These are phyloP conservation scores for Rhizoclosmatium globosum DNA, from an alignment of 192 early-diverging fungal genomes.

Conservation along the genomic window DNA sequence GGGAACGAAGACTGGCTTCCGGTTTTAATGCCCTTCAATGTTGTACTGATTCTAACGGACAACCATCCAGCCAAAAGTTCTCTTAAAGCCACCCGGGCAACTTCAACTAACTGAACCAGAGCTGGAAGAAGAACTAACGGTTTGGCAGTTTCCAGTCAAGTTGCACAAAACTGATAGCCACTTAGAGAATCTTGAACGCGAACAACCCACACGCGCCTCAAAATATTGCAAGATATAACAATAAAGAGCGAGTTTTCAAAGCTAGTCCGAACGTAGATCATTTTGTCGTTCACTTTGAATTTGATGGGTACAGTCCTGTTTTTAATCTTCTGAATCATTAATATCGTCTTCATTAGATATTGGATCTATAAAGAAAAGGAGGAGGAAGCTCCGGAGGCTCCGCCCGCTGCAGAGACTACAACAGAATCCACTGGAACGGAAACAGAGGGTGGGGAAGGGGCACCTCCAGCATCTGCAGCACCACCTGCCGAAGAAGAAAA, in stretches of 20 bases:
- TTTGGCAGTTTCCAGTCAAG: background rate
- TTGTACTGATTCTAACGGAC: background rate
- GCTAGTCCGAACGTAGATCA: constrained; percentile 68
- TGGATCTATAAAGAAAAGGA: constrained; percentile 54
- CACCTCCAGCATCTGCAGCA: constrained; percentile 9
- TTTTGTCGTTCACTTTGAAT: constrained; percentile 68
- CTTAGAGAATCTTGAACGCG: constrained; percentile 64
- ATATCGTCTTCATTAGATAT: constrained; percentile 46
- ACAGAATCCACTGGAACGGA: constrained; percentile 35
- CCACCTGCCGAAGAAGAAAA: constrained; percentile 55
- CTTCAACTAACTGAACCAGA: constrained; percentile 61
- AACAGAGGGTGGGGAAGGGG: constrained; percentile 24
- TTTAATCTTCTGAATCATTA: background rate
- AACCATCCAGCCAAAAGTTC: constrained; percentile 61
- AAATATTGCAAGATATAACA: constrained; percentile 68
- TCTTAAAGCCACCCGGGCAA: constrained; percentile 66
- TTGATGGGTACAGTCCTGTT: constrained; percentile 60
- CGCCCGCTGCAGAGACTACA: constrained; percentile 27
- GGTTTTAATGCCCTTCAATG: constrained; percentile 37
- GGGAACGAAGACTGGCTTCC: constrained; percentile 66
- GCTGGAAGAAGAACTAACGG: constrained; percentile 67
- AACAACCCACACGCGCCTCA: constrained; percentile 73
- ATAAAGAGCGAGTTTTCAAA: constrained; percentile 66
- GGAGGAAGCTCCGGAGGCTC: constrained; percentile 34
- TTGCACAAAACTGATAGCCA: no score